Base-by-base conservation (phyloP, 73 alveolate species). In the Paramecium sonneborni region DNA sequence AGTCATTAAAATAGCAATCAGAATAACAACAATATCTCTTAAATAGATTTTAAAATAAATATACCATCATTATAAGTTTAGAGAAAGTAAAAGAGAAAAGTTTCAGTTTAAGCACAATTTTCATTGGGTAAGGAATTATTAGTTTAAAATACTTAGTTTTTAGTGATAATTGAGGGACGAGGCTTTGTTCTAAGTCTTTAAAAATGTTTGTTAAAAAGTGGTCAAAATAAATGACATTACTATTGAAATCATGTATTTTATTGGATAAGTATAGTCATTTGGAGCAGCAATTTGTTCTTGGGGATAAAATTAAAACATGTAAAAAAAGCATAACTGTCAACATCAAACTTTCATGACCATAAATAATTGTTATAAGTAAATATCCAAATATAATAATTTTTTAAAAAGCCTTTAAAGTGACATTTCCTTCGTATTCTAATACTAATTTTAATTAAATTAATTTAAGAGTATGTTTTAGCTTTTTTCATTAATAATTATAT, bases 101-200 rank as follows among this genome's bases (percentile, higher is more conserved):
- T n/a, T n/a, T 52, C 90, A 43, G 90, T 76, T 79, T 79, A 46
- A 12, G 72, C 90, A 23, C 76, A 79, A 79, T 79, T 76, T 41
- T 76, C 90, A 24, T 55, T 43, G 3, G 90, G 90, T 14, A 79
- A 23, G 10, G 90, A 79, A 9, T 43, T n/a, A 79, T 79, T 79
- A 1, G 90, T 79, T 79, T 79, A 34, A 79, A 79, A 43, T 41
- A 79, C 90, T 41, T 79, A 23, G 90, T 20, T 79, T 79, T 79
- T 2, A 79, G 44, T 11, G 90, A 18, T 24, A 79, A 46, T 43
- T 79, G 28, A 10, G 56, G 56, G 56, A 37, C 90, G 70, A 37
- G 90, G 90, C 0, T 79, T 79, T 6, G 90, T 74, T 79, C 90
- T 38, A 10, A 10, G 56, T 34, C 90, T 79, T 38, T 41, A 1